Percentiles rank a stretch among this genome's conserved stretches.
These are phyloP conservation scores for Kwoniella sp. DNA, from an alignment of 768 basidiomycete genomes.

Conservation along the genomic window DNA sequence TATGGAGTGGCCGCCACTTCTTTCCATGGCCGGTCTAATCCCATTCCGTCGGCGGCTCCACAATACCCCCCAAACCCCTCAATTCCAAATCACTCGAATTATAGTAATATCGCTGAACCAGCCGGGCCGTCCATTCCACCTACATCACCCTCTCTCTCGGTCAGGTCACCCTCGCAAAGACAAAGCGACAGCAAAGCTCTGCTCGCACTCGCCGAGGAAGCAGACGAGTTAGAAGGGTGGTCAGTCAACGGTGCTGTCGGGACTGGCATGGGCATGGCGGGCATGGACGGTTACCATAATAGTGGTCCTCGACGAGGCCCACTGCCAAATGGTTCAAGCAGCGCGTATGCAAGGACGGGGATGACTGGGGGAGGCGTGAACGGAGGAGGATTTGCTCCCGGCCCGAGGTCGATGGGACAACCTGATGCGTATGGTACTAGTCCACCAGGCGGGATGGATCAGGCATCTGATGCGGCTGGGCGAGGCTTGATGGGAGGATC, in stretches of 20 bases:
- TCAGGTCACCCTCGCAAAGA: conserved; percentile 34
- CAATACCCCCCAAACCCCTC: not conserved
- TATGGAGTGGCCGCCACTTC: not conserved
- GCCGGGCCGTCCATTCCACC: conserved; percentile 23
- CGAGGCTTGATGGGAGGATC: conserved; percentile 21
- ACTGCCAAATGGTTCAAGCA: not conserved
- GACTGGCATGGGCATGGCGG: conserved; percentile 20
- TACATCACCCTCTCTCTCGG: conserved; percentile 33
- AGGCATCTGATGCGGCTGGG: conserved; percentile 30
- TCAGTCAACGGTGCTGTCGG: conserved; percentile 40
- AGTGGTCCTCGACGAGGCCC: not conserved
- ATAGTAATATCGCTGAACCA: not conserved
- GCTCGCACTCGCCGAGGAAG: conserved; percentile 53
- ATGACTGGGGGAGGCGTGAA: not conserved
- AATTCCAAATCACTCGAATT: not conserved
- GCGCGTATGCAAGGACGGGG: not conserved
- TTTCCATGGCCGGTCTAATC: not conserved
- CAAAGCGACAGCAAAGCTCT: conserved; percentile 51
- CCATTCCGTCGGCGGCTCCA: conserved; percentile 1
- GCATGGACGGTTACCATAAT: conserved; percentile 18
- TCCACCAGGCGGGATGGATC: conserved; percentile 43
- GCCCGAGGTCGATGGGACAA: conserved; percentile 3
- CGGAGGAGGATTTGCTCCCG: conserved; percentile 3
- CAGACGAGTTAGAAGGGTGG: conserved; percentile 53
- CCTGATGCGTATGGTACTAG: conserved; percentile 29